These are phyloP conservation scores for Lithohypha guttulata DNA, from an alignment of 2,329 filamentous ascomycete genomes.

Conservation along the genomic window DNA sequence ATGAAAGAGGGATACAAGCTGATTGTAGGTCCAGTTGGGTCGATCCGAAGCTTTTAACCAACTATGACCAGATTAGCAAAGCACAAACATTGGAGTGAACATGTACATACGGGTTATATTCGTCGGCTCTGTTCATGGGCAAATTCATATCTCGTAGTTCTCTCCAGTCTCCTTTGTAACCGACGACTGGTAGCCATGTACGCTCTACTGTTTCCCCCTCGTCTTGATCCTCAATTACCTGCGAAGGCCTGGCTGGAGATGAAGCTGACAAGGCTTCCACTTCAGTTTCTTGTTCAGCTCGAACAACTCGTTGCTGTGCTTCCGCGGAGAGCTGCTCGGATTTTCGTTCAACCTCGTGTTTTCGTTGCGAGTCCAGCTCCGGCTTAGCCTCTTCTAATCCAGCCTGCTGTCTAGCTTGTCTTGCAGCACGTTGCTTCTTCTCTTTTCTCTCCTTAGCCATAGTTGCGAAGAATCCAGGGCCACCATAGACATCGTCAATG, in stretches of 20 bases:
- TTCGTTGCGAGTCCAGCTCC: too few species aligned
- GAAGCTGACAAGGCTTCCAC: too few species aligned
- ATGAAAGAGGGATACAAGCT: conserved; percentile 38
- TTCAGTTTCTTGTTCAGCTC: too few species aligned
- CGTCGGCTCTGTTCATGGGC: conserved; percentile 28
- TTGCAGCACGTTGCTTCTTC: neutral
- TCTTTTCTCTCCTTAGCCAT: conserved; percentile 10
- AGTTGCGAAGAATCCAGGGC: conserved; percentile 24
- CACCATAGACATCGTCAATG: conserved; percentile 38
- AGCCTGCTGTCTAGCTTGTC: neutral
- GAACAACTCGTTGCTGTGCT: too few species aligned
- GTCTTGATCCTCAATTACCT: too few species aligned
- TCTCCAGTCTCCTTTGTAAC: conserved; percentile 36
- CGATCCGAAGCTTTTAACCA: neutral
- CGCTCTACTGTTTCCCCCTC: too few species aligned
- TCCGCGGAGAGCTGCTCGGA: too few species aligned
- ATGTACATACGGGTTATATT: conserved; percentile 32
- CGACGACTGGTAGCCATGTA: conserved; percentile 46
- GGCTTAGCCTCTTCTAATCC: conserved; percentile 18
- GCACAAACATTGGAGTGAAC: too few species aligned
- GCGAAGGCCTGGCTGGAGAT: too few species aligned
- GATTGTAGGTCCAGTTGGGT: conserved; percentile 11
- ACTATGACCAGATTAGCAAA: too few species aligned
- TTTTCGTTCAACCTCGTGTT: too few species aligned
- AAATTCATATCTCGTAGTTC: too few species aligned